phyloP scores from a whole-genome alignment of 2,329 filamentous ascomycete species.

The Trichoderma endophyticum region DNA sequence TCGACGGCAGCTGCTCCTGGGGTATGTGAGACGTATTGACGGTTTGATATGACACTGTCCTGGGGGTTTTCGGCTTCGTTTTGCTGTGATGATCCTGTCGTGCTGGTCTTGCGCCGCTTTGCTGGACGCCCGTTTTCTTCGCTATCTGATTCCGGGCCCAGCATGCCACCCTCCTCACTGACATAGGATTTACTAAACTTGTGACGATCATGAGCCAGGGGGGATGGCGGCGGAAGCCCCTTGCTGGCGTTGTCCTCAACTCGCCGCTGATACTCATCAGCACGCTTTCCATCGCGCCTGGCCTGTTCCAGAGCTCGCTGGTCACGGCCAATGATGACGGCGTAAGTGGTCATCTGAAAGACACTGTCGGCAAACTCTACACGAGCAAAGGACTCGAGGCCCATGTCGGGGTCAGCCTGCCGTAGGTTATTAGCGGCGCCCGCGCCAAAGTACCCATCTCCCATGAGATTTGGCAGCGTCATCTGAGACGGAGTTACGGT shows the following conservation, averaged over 20 bases:
- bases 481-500: conserved; percentile 47
- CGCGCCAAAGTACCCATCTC: conserved; percentile 30
- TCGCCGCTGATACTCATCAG: conserved; percentile 43
- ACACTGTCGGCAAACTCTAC: conserved; percentile 72
- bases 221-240: conserved; percentile 51
- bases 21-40: conserved; percentile 60
- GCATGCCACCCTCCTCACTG: conserved; percentile 67
- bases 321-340: conserved; percentile 70
- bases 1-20: conserved; percentile 59
- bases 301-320: conserved; percentile 56
- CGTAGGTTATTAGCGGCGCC: conserved; percentile 33
- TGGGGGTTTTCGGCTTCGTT: conserved; percentile 43
- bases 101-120: conserved; percentile 48
- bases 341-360: conserved; percentile 75
- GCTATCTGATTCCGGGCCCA: conserved; percentile 59
- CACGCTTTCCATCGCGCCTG: conserved; percentile 48
- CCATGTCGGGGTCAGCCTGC: conserved; percentile 38
- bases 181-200: conserved; percentile 64
- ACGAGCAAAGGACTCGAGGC: conserved; percentile 55
- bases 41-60: conserved; percentile 52
- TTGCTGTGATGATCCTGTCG: conserved; percentile 41
- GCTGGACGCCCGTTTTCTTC: conserved; percentile 47
- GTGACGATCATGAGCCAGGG: conserved; percentile 48
- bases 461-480: conserved; percentile 39
- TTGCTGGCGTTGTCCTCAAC: conserved; percentile 46